Percentiles rank a stretch among this genome's conserved stretches.
Evolutionary conservation across 164 flowering plant genomes (phyloP).

Genomic region (Cinnamomum micranthum): DNA sequence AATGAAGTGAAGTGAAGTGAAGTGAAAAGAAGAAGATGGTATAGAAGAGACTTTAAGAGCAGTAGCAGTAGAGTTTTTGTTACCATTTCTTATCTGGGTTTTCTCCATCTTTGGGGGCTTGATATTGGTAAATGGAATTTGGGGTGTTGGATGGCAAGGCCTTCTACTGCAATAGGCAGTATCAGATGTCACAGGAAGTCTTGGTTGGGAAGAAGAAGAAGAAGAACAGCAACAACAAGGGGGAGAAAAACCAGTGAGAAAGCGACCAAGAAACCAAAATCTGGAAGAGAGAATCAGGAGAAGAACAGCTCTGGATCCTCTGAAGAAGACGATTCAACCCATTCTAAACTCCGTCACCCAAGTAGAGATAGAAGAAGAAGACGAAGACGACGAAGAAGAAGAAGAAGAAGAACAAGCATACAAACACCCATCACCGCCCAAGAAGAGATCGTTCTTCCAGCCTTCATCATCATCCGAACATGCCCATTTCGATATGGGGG

Average conservation of each 20-base stretch:
- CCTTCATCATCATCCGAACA: slow-evolving; percentile 24
- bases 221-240: slow-evolving; percentile 12
- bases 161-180: slow-evolving; percentile 22
- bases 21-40: background rate
- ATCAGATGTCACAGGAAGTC: background rate
- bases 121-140: slow-evolving; percentile 45
- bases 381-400: too few species aligned
- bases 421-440: slow-evolving; percentile 23
- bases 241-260: slow-evolving; percentile 16
- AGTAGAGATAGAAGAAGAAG: slow-evolving; percentile 16
- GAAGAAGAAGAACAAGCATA: slow-evolving; percentile 15
- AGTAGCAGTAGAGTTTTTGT: background rate
- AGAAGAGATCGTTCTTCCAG: slow-evolving; percentile 41
- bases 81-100: too few species aligned
- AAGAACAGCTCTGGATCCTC: slow-evolving; percentile 73
- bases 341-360: background rate
- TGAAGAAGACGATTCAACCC: slow-evolving; percentile 34
- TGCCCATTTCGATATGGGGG: slow-evolving; percentile 54
- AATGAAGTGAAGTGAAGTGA: background rate
- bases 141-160: slow-evolving; percentile 56
- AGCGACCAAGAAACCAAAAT: slow-evolving; percentile 35
- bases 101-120: background rate
- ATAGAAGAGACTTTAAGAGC: background rate
- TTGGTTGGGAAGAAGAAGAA: slow-evolving; percentile 11
- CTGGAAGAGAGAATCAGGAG: slow-evolving; percentile 55